A percentile compares a stretch with the other conserved stretches of the same genome.
phyloP scores from a whole-genome alignment of 352 stramenopile species.

The Pythium sukuiense region DNA sequence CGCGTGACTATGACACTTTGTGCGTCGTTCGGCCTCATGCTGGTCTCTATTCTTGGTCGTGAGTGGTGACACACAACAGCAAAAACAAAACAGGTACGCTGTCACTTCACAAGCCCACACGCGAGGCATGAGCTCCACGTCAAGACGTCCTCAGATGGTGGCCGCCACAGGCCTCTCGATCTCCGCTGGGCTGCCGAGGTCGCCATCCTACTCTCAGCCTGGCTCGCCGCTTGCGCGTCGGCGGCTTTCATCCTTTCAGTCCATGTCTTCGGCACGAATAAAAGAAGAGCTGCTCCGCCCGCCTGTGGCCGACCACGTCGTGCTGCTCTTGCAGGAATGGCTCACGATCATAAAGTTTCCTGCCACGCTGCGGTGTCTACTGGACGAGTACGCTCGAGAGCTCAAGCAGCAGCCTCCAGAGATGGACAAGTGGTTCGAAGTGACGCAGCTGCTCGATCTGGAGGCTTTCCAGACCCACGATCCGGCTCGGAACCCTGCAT shows the following conservation, averaged over 20 bases:
- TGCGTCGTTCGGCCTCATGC: too few species aligned
- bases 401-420: conserved; percentile 23
- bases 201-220: not conserved
- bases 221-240: not conserved
- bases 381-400: conserved; percentile 35
- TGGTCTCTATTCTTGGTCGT: not conserved
- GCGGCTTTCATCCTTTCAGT: not conserved
- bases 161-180: not conserved
- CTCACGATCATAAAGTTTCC: conserved; percentile 34
- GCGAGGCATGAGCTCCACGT: not conserved
- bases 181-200: not conserved
- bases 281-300: conserved; percentile 51
- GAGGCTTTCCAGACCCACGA: not conserved
- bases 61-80: not conserved
- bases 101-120: not conserved
- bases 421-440: conserved; percentile 29
- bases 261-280: not conserved
- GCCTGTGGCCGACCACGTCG: conserved; percentile 36
- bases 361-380: conserved; percentile 38
- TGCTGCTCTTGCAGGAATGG: conserved; percentile 56
- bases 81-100: not conserved
- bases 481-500: not conserved
- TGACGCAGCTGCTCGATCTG: conserved; percentile 27
- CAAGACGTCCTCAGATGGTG: not conserved
- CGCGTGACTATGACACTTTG: too few species aligned